phyloP scores from a whole-genome alignment of 192 early-diverging fungal species.

The Backusella circina region DNA sequence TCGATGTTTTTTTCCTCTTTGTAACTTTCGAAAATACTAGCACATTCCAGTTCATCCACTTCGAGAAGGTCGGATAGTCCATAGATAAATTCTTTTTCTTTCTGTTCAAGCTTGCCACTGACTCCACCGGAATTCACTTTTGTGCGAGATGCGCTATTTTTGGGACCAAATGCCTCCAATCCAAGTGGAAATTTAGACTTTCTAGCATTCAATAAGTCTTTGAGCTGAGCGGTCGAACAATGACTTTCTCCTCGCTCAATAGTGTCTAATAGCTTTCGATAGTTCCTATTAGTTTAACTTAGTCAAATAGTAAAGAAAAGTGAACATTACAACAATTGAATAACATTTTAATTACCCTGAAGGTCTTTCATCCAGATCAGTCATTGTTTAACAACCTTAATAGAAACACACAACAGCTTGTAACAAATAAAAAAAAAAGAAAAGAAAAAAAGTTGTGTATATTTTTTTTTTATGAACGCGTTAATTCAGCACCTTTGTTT shows the following conservation, averaged over 20 bases:
- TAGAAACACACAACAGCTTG: background rate
- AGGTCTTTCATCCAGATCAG: constrained; percentile 4
- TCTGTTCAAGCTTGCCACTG: constrained; percentile 28
- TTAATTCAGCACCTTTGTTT: background rate
- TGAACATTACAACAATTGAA: background rate
- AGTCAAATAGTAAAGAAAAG: background rate
- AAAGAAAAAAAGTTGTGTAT: background rate
- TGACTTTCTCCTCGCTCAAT: constrained; percentile 23
- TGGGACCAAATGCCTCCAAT: constrained; percentile 33
- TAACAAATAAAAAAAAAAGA: background rate
- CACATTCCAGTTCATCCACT: constrained; percentile 40
- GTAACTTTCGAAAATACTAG: constrained; percentile 19
- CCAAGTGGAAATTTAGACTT: constrained; percentile 29
- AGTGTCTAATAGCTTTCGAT: constrained; percentile 19
- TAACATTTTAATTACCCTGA: background rate
- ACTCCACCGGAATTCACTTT: constrained; percentile 30
- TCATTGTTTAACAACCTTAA: background rate
- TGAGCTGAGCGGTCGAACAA: constrained; percentile 15
- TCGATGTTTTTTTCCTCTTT: constrained; percentile 5
- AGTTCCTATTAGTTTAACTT: constrained; percentile 15
- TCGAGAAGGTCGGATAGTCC: constrained; percentile 34
- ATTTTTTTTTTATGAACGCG: background rate
- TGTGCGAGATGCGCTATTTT: constrained; percentile 28
- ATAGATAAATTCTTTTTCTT: constrained; percentile 37
- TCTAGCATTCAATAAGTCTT: constrained; percentile 29